Evolutionary conservation across 495 filamentous ascomycete species (phyloP).

Genomic region (Daldinia loculata): DNA sequence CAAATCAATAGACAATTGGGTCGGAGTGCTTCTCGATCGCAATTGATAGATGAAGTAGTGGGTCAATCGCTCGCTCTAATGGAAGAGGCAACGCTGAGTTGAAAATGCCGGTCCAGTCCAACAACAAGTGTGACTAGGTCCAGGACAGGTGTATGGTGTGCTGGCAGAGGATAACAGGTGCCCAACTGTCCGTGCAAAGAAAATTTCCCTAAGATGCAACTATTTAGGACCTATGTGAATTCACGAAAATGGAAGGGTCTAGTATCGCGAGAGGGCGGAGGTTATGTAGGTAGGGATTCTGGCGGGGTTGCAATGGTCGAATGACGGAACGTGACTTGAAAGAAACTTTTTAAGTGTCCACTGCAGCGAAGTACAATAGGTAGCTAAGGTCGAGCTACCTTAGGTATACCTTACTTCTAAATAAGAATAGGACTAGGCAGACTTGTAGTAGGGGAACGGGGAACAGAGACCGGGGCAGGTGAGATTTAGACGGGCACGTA

Average conservation of each 20-base stretch:
- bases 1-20: constrained; percentile 45
- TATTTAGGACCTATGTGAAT: constrained; percentile 36
- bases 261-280: constrained; percentile 44
- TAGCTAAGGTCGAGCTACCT: constrained; percentile 32
- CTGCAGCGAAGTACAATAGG: constrained; percentile 31
- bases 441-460: constrained; percentile 28
- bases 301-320: constrained; percentile 48
- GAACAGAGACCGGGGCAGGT: constrained; percentile 15
- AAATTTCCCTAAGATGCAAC: constrained; percentile 30
- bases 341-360: constrained; percentile 45
- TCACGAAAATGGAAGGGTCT: constrained; percentile 36
- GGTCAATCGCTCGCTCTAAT: constrained; percentile 34
- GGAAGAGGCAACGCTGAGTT: constrained; percentile 33
- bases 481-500: constrained; percentile 22
- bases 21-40: constrained; percentile 41
- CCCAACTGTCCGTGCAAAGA: constrained; percentile 8
- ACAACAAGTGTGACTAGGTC: constrained; percentile 11
- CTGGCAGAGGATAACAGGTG: constrained; percentile 3
- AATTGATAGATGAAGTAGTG: constrained; percentile 42
- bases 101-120: constrained; percentile 39
- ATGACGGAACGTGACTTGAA: constrained; percentile 44
- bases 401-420: constrained; percentile 33
- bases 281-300: constrained; percentile 47
- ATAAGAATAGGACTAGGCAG: constrained; percentile 34
- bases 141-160: constrained; percentile 8